Conservation (phyloP, 1,284 basidiomycete genomes). For the Trichosporon sp. region DNA sequence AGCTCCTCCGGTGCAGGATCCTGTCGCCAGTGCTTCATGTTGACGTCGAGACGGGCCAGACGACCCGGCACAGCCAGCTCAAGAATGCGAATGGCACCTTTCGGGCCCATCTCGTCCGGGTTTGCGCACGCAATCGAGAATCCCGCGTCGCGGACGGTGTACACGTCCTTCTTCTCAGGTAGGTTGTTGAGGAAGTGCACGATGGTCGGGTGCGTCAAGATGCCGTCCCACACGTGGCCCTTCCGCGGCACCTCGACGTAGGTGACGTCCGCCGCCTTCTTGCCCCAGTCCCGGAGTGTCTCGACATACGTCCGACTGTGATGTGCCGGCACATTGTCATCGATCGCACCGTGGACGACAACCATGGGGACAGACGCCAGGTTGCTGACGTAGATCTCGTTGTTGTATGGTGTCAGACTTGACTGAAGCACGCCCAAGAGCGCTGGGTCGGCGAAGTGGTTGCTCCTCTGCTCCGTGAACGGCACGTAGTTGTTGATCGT, state of each 20-base stretch:
- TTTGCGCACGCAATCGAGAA: slow-evolving; percentile 57
- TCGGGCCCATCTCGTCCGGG: slow-evolving; percentile 54
- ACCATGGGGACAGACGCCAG: slow-evolving; percentile 67
- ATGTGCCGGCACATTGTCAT: slow-evolving; percentile 53
- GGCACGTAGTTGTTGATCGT: slow-evolving; percentile 84
- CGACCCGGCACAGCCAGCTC: slow-evolving; percentile 54
- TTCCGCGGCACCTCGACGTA: slow-evolving; percentile 50
- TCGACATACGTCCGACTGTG: slow-evolving; percentile 45
- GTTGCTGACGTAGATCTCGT: slow-evolving; percentile 80
- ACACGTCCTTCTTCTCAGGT: slow-evolving; percentile 28
- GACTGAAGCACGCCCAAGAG: slow-evolving; percentile 71
- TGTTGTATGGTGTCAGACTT: slow-evolving; percentile 77
- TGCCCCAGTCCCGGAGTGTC: slow-evolving; percentile 40
- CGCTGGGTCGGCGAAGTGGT: slow-evolving; percentile 74
- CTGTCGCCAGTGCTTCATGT: slow-evolving; percentile 43
- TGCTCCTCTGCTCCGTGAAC: slow-evolving; percentile 57
- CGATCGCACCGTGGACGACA: slow-evolving; percentile 72
- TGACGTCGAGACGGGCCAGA: slow-evolving; percentile 49
- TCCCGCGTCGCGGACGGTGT: slow-evolving; percentile 37
- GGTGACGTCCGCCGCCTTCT: slow-evolving; percentile 23
- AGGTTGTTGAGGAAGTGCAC: slow-evolving; percentile 41
- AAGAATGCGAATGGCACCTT: slow-evolving; percentile 54
- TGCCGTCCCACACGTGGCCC: slow-evolving; percentile 56
- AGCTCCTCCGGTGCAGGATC: slow-evolving; percentile 19
- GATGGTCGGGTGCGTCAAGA: slow-evolving; percentile 50